Conservation (phyloP, 495 filamentous ascomycete genomes). For the Aspergillus coremiiformis region DNA sequence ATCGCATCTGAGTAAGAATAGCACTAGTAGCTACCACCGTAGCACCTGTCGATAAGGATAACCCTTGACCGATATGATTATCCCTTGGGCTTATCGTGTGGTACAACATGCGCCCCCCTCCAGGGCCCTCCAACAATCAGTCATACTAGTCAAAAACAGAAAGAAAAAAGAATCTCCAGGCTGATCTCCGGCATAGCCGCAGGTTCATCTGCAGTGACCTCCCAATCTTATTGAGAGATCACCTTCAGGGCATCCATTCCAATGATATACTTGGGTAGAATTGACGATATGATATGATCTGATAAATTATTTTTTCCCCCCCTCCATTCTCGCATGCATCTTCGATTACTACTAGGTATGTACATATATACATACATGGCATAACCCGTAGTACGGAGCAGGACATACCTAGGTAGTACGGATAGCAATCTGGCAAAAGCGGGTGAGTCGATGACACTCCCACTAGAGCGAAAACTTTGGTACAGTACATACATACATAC, state of each 20-base stretch:
- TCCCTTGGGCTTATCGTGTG: background rate
- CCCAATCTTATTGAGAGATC: no score
- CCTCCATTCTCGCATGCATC: background rate
- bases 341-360: background rate
- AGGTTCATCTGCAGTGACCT: no score
- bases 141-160: background rate
- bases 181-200: no score
- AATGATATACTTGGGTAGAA: no score
- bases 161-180: background rate
- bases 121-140: background rate
- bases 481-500: no score
- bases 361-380: no score
- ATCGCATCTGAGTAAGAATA: background rate
- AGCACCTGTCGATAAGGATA: background rate
- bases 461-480: no score
- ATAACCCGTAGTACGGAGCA: background rate
- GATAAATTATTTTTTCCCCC: no score
- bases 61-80: conserved; percentile 1
- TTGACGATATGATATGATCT: no score
- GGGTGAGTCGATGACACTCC: background rate
- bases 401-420: background rate
- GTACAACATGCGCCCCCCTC: background rate
- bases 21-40: background rate
- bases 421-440: background rate
- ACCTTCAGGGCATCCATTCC: background rate